These are phyloP conservation scores for Parmales sp. DNA, from an alignment of 108 stramenopile species.

Conservation along the genomic window DNA sequence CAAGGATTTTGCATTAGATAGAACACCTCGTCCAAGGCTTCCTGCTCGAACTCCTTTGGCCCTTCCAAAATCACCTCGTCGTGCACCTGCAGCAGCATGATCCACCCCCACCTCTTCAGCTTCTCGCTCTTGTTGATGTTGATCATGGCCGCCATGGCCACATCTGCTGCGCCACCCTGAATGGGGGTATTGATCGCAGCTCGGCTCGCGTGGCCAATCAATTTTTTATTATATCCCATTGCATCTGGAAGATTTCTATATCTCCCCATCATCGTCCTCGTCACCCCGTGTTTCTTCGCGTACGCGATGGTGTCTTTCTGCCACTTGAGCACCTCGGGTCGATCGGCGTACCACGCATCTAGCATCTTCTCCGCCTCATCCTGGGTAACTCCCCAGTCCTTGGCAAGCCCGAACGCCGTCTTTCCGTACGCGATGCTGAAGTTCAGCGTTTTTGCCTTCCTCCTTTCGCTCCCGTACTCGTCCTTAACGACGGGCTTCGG, in stretches of 20 bases:
- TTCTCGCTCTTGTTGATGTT: slow-evolving; percentile 71
- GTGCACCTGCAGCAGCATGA: slow-evolving; percentile 93
- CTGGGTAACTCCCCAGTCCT: slow-evolving; percentile 87
- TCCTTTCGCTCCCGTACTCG: slow-evolving; percentile 86
- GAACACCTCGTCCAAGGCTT: slow-evolving; percentile 78
- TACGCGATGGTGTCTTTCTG: slow-evolving; percentile 62
- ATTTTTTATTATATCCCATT: slow-evolving; percentile 27
- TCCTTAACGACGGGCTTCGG: slow-evolving; percentile 94
- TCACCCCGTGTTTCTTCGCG: slow-evolving; percentile 58
- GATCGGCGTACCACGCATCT: slow-evolving; percentile 83
- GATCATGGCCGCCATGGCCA: slow-evolving; percentile 99
- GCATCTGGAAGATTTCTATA: slow-evolving; percentile 84
- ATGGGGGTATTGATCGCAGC: slow-evolving; percentile 99
- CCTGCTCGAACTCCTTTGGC: slow-evolving; percentile 89
- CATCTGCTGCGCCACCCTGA: slow-evolving; percentile 97
- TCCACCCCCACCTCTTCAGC: slow-evolving; percentile 83
- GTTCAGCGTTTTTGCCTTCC: slow-evolving; percentile 97
- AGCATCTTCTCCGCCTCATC: slow-evolving; percentile 86
- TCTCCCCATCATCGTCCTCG: slow-evolving; percentile 90
- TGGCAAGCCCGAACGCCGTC: slow-evolving; percentile 88
- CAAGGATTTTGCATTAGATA: slow-evolving; percentile 93
- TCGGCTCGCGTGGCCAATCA: slow-evolving; percentile 64
- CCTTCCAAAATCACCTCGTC: slow-evolving; percentile 99
- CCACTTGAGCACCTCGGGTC: slow-evolving; percentile 93
- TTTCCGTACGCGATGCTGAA: slow-evolving; percentile 99